Base-by-base conservation (phyloP, 1,284 basidiomycete species). In the Tilletia horrida region DNA sequence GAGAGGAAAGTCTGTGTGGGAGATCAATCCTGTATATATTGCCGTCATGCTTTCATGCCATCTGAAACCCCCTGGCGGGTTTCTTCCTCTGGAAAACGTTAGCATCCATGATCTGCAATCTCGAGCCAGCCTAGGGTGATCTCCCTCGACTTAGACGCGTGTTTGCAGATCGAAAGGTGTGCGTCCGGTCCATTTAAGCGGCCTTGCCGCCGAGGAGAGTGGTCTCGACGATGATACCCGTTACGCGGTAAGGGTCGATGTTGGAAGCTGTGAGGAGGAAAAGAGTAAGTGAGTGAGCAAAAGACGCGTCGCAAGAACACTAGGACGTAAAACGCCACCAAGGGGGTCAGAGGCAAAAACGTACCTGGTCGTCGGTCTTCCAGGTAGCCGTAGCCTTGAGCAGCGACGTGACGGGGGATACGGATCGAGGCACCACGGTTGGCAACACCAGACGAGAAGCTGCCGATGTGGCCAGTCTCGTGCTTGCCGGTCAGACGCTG, bases 391-490 rank as follows among this genome's bases (percentile, higher is more conserved):
- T 89, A 91, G 71, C 94, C 94, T 84, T 94, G 89, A 43, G 90
- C 86, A 68, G 90, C 91, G 77, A 96, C 93, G 83, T 95, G 92
- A 78, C 93, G 86, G 66, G 94, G 94, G 67, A 96, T 90, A 68
- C 84, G 83, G 74, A 85, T 84, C 52, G 76, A 78, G 59, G 80
- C 93, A 81, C 93, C 95, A 84, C 95, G 92, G 87, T 98, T 92
- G 78, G 95, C 95, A 71, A 97, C 91, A 84, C 95, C 95, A 69
- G 91, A 92, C 75, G 90, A 91, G 87, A 99, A 99, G 69, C 84
- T 83, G 78, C 90, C 88, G 81, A 98, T 97, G 85, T 95, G 92
- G 71, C 91, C 94, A 62, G 96, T 99, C 88, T 99, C 96, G 74
- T 81, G 79, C 67, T 73, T 73, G 65, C 80, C 80, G 21, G 80